phyloP scores from a whole-genome alignment of 2,329 filamentous ascomycete species.

The Saccharata proteae region DNA sequence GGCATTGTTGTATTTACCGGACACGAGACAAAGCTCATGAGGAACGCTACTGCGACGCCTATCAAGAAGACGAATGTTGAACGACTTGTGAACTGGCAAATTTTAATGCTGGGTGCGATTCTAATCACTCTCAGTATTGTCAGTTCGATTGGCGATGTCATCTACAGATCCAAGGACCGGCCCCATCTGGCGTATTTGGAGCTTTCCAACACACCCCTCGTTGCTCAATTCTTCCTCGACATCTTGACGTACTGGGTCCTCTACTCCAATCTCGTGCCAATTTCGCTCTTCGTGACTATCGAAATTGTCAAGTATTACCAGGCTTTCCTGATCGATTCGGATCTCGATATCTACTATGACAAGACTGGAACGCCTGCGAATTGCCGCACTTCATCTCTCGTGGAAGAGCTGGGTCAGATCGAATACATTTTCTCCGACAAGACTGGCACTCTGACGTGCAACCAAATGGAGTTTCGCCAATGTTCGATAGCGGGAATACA shows the following conservation, averaged over 20 bases:
- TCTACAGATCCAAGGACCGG: conserved; percentile 55
- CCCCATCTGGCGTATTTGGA: conserved; percentile 60
- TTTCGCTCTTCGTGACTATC: conserved; percentile 94
- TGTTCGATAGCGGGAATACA: conserved; percentile 87
- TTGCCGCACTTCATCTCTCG: conserved; percentile 88
- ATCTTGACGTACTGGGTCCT: conserved; percentile 98
- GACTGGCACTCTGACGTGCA: conserved; percentile 93
- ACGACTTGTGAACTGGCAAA: conserved; percentile 83
- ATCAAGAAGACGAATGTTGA: conserved; percentile 98
- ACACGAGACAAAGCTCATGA: conserved; percentile 97
- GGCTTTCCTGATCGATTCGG: conserved; percentile 93
- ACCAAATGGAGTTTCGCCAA: conserved; percentile 97
- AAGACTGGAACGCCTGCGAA: conserved; percentile 91
- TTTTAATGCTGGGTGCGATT: conserved; percentile 78
- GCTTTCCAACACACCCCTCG: conserved; percentile 38
- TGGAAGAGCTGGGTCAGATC: conserved; percentile 95
- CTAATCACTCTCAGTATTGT: conserved; percentile 75
- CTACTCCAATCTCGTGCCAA: conserved; percentile 91
- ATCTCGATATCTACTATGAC: conserved; percentile 96
- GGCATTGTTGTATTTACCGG: conserved; percentile 94
- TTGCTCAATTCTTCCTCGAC: conserved; percentile 77
- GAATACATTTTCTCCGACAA: conserved; percentile 99
- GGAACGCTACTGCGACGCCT: conserved; percentile 90
- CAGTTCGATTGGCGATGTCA: conserved; percentile 81
- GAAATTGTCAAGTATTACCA: conserved; percentile 98